Percentiles rank a stretch among this genome's conserved stretches.
These are phyloP conservation scores for Salix udensis DNA, from an alignment of 345 rosid species.

Conservation along the genomic window DNA sequence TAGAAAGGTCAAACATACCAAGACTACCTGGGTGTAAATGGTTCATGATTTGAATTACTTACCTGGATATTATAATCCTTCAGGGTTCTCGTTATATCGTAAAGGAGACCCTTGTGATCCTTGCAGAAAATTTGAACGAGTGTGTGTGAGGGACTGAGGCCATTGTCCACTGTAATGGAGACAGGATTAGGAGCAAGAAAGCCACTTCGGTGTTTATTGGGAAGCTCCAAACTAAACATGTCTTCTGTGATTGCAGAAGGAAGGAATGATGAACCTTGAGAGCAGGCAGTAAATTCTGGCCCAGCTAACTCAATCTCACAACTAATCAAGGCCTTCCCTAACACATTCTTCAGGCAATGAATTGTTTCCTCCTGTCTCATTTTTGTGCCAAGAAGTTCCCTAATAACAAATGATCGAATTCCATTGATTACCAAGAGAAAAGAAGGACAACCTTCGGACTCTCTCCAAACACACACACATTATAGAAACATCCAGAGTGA, in stretches of 20 bases:
- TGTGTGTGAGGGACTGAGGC: conserved; percentile 58
- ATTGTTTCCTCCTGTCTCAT: conserved; percentile 47
- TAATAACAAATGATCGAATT: conserved; percentile 7
- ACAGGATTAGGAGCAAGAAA: conserved; percentile 35
- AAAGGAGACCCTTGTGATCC: conserved; percentile 72
- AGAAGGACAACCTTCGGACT: background rate
- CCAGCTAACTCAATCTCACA: conserved; percentile 62
- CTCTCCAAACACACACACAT: background rate
- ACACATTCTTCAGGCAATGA: conserved; percentile 30
- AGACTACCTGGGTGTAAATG: background rate
- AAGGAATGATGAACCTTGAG: conserved; percentile 55
- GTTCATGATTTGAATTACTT: conserved; percentile 1
- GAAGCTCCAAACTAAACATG: conserved; percentile 47
- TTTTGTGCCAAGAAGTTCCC: conserved; percentile 52
- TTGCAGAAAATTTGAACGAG: conserved; percentile 52
- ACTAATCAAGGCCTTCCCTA: conserved; percentile 51
- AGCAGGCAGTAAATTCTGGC: conserved; percentile 50
- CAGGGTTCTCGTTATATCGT: conserved; percentile 60
- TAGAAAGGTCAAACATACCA: background rate
- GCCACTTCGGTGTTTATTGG: conserved; percentile 27
- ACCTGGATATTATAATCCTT: conserved; percentile 69
- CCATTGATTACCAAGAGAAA: background rate
- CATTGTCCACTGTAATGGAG: conserved; percentile 47
- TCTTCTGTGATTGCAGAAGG: conserved; percentile 50
- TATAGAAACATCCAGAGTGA: background rate